Base-by-base conservation (phyloP, 2,329 filamentous ascomycete genomes). In the Zopfia rhizophila region DNA sequence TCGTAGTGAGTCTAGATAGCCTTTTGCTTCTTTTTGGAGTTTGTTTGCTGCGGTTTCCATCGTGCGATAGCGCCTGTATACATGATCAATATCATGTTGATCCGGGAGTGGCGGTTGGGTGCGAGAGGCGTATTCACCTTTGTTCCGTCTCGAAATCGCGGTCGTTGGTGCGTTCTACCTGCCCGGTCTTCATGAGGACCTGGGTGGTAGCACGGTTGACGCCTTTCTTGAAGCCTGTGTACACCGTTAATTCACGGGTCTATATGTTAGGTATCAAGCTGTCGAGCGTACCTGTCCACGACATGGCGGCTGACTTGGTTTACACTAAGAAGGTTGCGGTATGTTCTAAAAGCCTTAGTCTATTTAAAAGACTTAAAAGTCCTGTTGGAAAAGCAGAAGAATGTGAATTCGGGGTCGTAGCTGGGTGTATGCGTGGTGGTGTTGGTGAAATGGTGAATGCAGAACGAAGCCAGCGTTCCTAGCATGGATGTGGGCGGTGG, bases 141-240 rank as follows among this genome's bases (percentile, higher is more conserved):
- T 96, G 91, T 75, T 99, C 95, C 40, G 97, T 93, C 76, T 97
- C 94, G 74, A 97, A 99, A 73, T 97, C 94, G 60, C 95, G 90
- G 77, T 99, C 94, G 73, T 93, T 97, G 18, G 94, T 99, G 78
- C 94, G 93, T 77, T 99, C 94, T 64, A 99, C 95, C 79, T 97
- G 94, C 50, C 94, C 90, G 85, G 60, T 96, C 83, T 99, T 99
- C 93, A 99, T 97, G 91, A 99, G 97, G 54, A 97, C 93, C 86
- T 97, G 92, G 78, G 95, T 99, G 75, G 93, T 97, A 66, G 93
- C 93, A 79, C 94, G 91, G 81, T 94, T 93, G 80, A 97, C 92
- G 86, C 95, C 95, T 75, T 96, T 96, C 80, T 94, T 91, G 79
- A 91, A 93, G 57, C 88, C 88, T 89, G 66, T 24, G 52, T n/a